Conservation (phyloP, 768 basidiomycete species). For the Suillus cothurnatus region DNA sequence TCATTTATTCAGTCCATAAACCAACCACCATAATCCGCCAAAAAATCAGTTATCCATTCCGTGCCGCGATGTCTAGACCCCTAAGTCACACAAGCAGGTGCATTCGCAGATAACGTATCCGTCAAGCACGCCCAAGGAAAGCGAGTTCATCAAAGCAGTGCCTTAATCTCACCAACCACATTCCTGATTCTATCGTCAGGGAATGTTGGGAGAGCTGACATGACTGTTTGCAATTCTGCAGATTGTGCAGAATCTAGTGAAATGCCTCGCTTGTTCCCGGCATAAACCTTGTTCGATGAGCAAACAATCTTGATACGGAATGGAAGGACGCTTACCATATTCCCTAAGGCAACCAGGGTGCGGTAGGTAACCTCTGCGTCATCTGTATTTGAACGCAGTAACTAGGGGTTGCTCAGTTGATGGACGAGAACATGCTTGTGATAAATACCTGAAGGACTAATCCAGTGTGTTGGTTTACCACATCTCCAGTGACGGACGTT, state of each 20-base stretch:
- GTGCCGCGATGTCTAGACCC: not conserved
- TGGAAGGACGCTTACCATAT: conserved; percentile 50
- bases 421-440: not conserved
- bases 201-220: conserved; percentile 39
- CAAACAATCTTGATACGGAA: conserved; percentile 1
- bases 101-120: not conserved
- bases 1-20: not conserved
- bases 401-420: conserved; percentile 19
- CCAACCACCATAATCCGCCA: not conserved
- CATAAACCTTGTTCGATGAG: conserved; percentile 46
- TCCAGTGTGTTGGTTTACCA: conserved; percentile 45
- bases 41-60: not conserved
- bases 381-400: conserved; percentile 42
- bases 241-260: conserved; percentile 34
- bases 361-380: conserved; percentile 77
- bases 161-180: conserved; percentile 50
- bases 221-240: conserved; percentile 29
- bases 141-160: conserved; percentile 35
- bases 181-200: conserved; percentile 60
- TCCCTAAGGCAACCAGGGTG: conserved; percentile 71
- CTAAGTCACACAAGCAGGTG: not conserved
- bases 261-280: conserved; percentile 40
- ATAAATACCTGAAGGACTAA: conserved; percentile 49
- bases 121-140: not conserved
- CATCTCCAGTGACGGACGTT: conserved; percentile 39